Evolutionary conservation across 73 alveolate species (phyloP).

Genomic region (Vitrella brassicaformis): DNA sequence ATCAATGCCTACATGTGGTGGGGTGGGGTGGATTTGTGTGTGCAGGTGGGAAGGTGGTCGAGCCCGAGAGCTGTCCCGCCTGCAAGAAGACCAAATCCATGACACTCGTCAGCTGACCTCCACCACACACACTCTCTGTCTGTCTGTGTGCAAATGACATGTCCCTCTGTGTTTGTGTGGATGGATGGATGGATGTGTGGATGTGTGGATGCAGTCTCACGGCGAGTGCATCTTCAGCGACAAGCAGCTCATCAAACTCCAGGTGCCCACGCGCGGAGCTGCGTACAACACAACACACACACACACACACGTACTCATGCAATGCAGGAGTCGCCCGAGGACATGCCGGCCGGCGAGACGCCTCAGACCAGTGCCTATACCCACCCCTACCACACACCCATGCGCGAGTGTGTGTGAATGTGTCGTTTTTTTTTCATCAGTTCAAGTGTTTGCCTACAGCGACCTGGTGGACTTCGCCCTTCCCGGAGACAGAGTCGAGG

Average conservation of each 20-base stretch:
- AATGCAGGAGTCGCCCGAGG: conserved; percentile 85
- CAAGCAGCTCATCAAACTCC: conserved; percentile 85
- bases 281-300: neutral
- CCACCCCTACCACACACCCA: too few species aligned
- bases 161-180: neutral
- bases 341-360: conserved; percentile 96
- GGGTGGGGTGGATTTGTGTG: neutral
- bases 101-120: too few species aligned
- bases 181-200: too few species aligned
- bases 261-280: conserved; percentile 7
- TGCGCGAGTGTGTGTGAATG: too few species aligned
- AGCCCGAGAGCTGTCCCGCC: too few species aligned
- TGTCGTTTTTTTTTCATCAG: too few species aligned
- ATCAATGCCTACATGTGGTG: too few species aligned
- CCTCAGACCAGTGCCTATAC: too few species aligned
- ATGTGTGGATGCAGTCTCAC: conserved; percentile 39
- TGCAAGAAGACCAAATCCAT: too few species aligned
- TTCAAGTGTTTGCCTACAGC: conserved; percentile 87
- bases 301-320: neutral
- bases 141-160: neutral
- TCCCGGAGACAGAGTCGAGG: conserved; percentile 98
- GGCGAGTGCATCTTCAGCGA: conserved; percentile 85
- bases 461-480: conserved; percentile 79
- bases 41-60: too few species aligned
- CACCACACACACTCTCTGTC: too few species aligned